Evolutionary conservation across 1,139 yeast species (phyloP), one percentile per base, ranked within the genome.

Genomic region (Sugiyamaella sp.): DNA sequence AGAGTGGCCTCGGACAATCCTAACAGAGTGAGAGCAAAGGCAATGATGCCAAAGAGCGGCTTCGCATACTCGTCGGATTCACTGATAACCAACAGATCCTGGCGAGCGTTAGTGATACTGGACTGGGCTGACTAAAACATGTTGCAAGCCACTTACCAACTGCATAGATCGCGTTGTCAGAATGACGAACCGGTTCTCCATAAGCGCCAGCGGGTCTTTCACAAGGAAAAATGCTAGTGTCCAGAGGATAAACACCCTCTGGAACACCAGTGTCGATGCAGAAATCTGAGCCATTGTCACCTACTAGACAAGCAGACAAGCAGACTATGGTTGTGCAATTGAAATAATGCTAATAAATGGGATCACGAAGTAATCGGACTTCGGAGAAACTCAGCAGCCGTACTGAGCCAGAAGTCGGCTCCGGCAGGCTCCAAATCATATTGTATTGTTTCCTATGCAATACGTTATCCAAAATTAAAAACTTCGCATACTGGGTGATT

Each of bases 81-180:
- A 6, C 20, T 20, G 12, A 46, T 17, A 6, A 37, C 9, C 3
- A 46, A 17, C 4, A 41, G 14, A n/a, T 22, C 16, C 46, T 40
- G 5, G 4, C 14, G 24, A 6, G 21, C 10, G 37, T 37, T 46
- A 46, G 43, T 35, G 20, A 8, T 3, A 17, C 21, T 2, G 24
- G 72, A n/a, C 79, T 75, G 48, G 80, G 69, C 12, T 68, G 65
- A 14, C 72, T 62, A n/a, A 78, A 54, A 3, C 57, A 51, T 5
- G 29, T 4, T 3, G 59, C 52, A 1, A 81, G 22, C 21, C 20
- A 27, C 49, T 33, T 16, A 51, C 53, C 37, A 80, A 69, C 57
- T 73, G 73, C 81, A 84, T 79, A 24, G 86, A 82, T 61, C 77
- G 79, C 1, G 86, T 84, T 50, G 84, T 68, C 12, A 82, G 68